These are phyloP conservation scores for Sugiyamaella pinicola DNA, from an alignment of 1,139 yeast genomes.

Conservation along the genomic window DNA sequence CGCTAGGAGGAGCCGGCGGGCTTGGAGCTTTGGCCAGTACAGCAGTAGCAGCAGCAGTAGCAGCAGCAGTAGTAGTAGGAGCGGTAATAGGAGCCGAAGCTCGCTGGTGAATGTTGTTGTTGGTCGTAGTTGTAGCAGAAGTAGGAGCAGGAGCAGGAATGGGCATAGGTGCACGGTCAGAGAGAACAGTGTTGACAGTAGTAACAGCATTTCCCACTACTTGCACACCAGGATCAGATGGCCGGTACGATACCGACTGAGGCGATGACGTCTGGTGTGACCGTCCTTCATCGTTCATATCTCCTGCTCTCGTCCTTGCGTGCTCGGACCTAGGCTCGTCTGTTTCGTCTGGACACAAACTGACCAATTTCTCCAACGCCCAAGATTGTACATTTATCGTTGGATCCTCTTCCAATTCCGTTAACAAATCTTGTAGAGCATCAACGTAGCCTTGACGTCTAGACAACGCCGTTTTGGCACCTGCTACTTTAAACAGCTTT, in stretches of 20 bases:
- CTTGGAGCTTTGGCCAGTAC: neutral
- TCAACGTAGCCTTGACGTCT: conserved; percentile 37
- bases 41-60: neutral
- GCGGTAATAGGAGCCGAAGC: too few species aligned
- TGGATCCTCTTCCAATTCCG: conserved; percentile 29
- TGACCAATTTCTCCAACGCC: conserved; percentile 27
- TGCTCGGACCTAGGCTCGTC: neutral
- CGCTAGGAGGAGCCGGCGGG: conserved; percentile 23
- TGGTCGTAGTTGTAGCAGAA: too few species aligned
- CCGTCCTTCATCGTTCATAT: too few species aligned
- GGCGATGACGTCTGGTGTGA: too few species aligned
- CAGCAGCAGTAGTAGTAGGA: neutral
- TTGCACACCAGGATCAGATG: too few species aligned
- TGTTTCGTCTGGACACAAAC: conserved; percentile 20
- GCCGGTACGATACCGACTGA: too few species aligned
- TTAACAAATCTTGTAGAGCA: conserved; percentile 33
- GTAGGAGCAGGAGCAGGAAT: too few species aligned
- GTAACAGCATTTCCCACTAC: too few species aligned
- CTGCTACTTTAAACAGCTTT: conserved; percentile 37
- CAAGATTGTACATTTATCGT: conserved; percentile 31
- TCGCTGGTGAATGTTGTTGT: too few species aligned
- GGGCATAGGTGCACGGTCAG: too few species aligned
- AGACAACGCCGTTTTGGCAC: conserved; percentile 32
- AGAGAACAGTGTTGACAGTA: too few species aligned
- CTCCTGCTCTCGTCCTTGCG: neutral